These are phyloP conservation scores for Nissolia schottii DNA, from an alignment of 306 rosid species.

Conservation along the genomic window DNA sequence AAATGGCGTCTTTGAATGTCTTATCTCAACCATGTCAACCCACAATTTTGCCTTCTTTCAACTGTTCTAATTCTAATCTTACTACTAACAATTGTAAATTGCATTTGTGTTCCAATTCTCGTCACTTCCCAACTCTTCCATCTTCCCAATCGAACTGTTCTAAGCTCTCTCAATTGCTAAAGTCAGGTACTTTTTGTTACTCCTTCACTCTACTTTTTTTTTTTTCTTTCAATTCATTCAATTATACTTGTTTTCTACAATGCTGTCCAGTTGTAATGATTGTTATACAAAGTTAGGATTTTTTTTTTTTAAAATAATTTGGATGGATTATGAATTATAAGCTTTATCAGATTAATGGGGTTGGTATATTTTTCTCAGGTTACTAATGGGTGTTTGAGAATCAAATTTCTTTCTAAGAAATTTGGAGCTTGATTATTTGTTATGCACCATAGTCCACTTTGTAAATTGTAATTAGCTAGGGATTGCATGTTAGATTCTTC, in stretches of 20 bases:
- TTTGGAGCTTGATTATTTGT: background rate
- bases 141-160: too few relatives aligned
- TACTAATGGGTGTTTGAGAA: background rate
- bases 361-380: background rate
- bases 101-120: background rate
- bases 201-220: too few relatives aligned
- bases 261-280: too few relatives aligned
- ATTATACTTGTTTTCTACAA: background rate
- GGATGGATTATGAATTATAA: background rate
- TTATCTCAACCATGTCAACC: background rate
- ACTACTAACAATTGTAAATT: background rate
- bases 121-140: too few relatives aligned
- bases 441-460: too few relatives aligned
- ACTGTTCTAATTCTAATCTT: background rate
- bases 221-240: background rate
- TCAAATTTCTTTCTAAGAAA: background rate
- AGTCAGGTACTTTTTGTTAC: background rate
- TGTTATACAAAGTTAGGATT: too few relatives aligned
- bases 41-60: background rate
- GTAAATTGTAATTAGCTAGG: too few relatives aligned
- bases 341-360: background rate
- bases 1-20: background rate
- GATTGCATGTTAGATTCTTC: background rate
- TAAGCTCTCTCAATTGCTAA: background rate
- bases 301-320: too few relatives aligned